Evolutionary conservation across 2,329 filamentous ascomycete genomes (phyloP).

Genomic region (Hymenoscyphus fraxineus): DNA sequence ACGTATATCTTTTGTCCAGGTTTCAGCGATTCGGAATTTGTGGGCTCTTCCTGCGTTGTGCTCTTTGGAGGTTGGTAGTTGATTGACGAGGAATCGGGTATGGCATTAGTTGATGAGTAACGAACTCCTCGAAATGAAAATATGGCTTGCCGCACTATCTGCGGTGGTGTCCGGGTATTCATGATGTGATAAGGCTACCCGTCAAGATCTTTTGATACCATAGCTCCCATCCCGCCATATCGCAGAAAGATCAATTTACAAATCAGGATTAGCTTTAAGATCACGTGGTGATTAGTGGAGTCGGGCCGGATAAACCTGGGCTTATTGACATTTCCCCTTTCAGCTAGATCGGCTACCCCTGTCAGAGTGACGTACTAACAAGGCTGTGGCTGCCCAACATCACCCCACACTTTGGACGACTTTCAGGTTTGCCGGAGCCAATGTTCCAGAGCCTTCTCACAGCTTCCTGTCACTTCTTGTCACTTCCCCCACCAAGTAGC

Average conservation of each 20-base stretch:
- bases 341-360: not conserved
- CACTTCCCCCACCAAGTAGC: not conserved
- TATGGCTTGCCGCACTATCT: constrained; percentile 15
- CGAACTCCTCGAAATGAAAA: constrained; percentile 13
- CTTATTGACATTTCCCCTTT: no score
- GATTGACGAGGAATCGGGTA: not conserved
- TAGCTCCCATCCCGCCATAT: not conserved
- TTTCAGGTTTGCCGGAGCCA: not conserved
- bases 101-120: constrained; percentile 14
- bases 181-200: constrained; percentile 17
- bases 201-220: not conserved
- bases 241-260: not conserved
- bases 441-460: constrained; percentile 6
- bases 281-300: not conserved
- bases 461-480: not conserved
- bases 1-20: constrained; percentile 38
- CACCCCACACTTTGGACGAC: not conserved
- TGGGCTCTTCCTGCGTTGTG: not conserved
- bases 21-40: no score
- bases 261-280: not conserved
- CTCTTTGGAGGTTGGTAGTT: not conserved
- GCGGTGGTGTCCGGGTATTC: constrained; percentile 17
- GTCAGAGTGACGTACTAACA: not conserved
- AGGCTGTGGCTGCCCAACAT: not conserved
- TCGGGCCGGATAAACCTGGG: not conserved